phyloP scores from a whole-genome alignment of 805 yeast genomes.

The Hanseniaspora taiwanica region DNA sequence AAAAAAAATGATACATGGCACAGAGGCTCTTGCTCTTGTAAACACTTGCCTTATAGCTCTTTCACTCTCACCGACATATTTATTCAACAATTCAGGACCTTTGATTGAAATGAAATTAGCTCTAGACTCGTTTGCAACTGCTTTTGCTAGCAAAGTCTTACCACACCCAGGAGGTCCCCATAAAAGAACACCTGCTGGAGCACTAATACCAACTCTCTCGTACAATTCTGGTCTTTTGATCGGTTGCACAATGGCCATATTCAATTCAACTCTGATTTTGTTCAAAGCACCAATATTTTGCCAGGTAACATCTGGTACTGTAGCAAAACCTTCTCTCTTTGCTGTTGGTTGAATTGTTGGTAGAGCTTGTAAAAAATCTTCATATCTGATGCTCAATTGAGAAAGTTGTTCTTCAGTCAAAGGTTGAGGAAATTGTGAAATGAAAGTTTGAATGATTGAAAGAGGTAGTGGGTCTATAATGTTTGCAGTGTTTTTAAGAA shows the following conservation, averaged over 20 bases:
- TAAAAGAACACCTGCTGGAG: conserved; percentile 91
- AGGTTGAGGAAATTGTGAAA: conserved; percentile 65
- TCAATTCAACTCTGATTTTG: conserved; percentile 72
- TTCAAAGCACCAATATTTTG: conserved; percentile 82
- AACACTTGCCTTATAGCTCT: conserved; percentile 89
- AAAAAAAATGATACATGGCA: conserved; percentile 88
- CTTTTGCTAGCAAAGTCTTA: conserved; percentile 89
- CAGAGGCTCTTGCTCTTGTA: conserved; percentile 80
- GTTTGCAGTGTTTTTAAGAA: conserved; percentile 22
- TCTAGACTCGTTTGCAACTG: conserved; percentile 93
- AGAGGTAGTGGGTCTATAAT: conserved; percentile 25
- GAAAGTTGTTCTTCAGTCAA: conserved; percentile 62
- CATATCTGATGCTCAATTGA: conserved; percentile 61
- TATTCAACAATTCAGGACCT: conserved; percentile 90
- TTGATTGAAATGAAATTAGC: conserved; percentile 93
- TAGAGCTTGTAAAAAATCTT: conserved; percentile 72
- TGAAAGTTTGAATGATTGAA: conserved; percentile 62
- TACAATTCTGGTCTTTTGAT: conserved; percentile 84
- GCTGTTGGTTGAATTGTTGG: conserved; percentile 96
- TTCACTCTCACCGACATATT: conserved; percentile 94
- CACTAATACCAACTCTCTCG: conserved; percentile 82
- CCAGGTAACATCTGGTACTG: conserved; percentile 97
- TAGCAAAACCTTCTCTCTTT: conserved; percentile 96
- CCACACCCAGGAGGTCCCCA: conserved; percentile 99
- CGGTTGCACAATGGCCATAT: conserved; percentile 96